These are phyloP conservation scores for Dicorynia guianensis DNA, from an alignment of 306 rosid genomes.

Conservation along the genomic window DNA sequence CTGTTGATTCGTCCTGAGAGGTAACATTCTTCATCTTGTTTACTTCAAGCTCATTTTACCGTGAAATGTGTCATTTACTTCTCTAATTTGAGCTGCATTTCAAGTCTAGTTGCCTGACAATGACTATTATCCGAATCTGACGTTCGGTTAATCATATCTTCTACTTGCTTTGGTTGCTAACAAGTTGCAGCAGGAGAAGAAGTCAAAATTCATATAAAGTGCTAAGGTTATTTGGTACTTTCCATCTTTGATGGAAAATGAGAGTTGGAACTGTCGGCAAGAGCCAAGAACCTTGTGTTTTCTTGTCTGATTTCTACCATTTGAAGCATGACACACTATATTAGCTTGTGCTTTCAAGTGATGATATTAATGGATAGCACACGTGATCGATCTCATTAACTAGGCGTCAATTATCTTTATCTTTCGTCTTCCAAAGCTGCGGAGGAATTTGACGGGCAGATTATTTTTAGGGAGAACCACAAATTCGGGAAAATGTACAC, in stretches of 20 bases:
- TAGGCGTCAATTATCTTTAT: not conserved
- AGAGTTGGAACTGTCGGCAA: constrained; percentile 23
- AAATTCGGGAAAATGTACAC: constrained; percentile 48
- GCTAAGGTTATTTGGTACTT: constrained; percentile 11
- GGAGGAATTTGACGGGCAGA: constrained; percentile 4
- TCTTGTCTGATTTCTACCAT: not conserved
- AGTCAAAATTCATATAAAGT: constrained; percentile 1
- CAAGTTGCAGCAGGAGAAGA: constrained; percentile 14
- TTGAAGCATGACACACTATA: not conserved
- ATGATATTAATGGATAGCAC: constrained; percentile 20
- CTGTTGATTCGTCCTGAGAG: constrained; percentile 50
- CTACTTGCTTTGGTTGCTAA: constrained; percentile 11
- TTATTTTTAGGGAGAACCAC: constrained; percentile 54
- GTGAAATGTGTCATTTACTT: not conserved
- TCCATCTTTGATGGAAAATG: constrained; percentile 31
- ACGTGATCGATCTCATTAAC: not conserved
- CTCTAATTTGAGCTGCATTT: constrained; percentile 43
- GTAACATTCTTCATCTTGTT: constrained; percentile 41
- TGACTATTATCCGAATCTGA: constrained; percentile 34
- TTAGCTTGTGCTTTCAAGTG: not conserved
- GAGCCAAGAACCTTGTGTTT: constrained; percentile 31
- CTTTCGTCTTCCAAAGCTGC: not conserved
- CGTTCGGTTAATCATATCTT: not conserved
- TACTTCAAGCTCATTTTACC: constrained; percentile 19
- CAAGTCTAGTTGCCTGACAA: not conserved